A percentile compares a stretch with the other conserved stretches of the same genome.
Conservation (phyloP, 2,329 filamentous ascomycete genomes). For the Lasiodiplodia sp. region DNA sequence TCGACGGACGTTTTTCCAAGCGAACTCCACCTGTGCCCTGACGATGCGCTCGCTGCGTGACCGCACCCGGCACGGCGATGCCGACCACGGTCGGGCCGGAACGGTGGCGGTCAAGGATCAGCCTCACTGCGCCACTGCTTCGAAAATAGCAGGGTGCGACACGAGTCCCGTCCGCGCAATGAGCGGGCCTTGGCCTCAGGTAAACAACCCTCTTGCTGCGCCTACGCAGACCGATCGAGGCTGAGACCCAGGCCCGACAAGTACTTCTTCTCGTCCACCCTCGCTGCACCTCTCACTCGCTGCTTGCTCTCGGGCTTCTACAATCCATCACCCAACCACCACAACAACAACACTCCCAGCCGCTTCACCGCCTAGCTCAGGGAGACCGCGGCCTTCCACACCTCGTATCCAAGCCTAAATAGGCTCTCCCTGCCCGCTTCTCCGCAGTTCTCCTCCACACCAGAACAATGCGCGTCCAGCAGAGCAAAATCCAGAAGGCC, state of each 20-base stretch:
- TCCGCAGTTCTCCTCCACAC: background rate
- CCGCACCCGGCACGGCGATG: slow-evolving; percentile 17
- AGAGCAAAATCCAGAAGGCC: slow-evolving; percentile 58
- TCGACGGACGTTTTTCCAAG: background rate
- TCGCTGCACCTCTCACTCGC: slow-evolving; percentile 16
- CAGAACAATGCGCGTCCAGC: slow-evolving; percentile 25
- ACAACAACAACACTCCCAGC: background rate
- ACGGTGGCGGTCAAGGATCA: slow-evolving; percentile 23
- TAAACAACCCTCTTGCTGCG: slow-evolving; percentile 23
- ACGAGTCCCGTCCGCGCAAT: slow-evolving; percentile 12
- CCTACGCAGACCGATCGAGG: slow-evolving; percentile 14
- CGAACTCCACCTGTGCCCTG: background rate
- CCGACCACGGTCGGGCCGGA: slow-evolving; percentile 17
- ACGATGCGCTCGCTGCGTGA: background rate
- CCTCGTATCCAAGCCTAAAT: slow-evolving; percentile 16
- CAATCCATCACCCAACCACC: background rate
- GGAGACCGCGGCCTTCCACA: slow-evolving; percentile 7
- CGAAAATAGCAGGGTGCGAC: slow-evolving; percentile 21
- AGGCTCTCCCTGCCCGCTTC: slow-evolving; percentile 13
- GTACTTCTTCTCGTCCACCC: slow-evolving; percentile 5
- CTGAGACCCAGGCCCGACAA: slow-evolving; percentile 9
- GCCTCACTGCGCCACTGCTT: slow-evolving; percentile 16
- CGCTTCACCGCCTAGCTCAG: slow-evolving; percentile 1
- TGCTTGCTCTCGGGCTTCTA: background rate
- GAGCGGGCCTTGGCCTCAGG: slow-evolving; percentile 24